Evolutionary conservation across 345 rosid genomes (phyloP).

Genomic region (Euphorbia tirucalli): DNA sequence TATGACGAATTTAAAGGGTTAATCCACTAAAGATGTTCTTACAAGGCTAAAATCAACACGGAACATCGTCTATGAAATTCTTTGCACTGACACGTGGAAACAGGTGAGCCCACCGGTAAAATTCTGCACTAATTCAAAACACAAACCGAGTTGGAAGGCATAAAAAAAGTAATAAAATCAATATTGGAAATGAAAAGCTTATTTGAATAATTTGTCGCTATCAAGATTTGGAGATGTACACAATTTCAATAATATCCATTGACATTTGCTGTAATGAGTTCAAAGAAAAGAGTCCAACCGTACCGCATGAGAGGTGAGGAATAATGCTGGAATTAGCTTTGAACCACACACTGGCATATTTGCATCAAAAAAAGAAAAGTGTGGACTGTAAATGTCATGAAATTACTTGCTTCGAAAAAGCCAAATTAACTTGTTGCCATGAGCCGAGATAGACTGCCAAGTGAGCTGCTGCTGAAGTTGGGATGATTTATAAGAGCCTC

Average conservation of each 20-base stretch:
- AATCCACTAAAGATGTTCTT: too few species aligned
- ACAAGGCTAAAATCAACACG: too few species aligned
- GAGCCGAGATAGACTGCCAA: constrained; percentile 43
- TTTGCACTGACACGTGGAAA: constrained; percentile 48
- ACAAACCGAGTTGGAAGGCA: too few species aligned
- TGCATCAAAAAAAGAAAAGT: too few species aligned
- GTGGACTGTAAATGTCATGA: background rate
- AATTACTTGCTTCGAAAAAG: constrained; percentile 48
- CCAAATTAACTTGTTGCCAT: constrained; percentile 59
- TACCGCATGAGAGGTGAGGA: too few species aligned
- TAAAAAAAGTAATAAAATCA: too few species aligned
- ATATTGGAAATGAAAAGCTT: background rate
- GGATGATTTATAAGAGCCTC: constrained; percentile 56
- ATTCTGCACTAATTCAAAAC: constrained; percentile 37
- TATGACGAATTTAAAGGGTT: too few species aligned
- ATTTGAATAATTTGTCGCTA: constrained; percentile 42
- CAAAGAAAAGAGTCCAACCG: too few species aligned
- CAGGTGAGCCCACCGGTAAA: constrained; percentile 53
- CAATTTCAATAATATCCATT: constrained; percentile 35
- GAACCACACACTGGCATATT: too few species aligned
- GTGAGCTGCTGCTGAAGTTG: constrained; percentile 34
- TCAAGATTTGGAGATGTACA: too few species aligned
- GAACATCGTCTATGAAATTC: constrained; percentile 7
- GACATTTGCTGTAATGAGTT: constrained; percentile 37
- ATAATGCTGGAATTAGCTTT: too few species aligned